Percentiles rank a stretch among this genome's conserved stretches.
Conservation (phyloP, 108 stramenopile genomes). For the Aurantiochytrium sp. region DNA sequence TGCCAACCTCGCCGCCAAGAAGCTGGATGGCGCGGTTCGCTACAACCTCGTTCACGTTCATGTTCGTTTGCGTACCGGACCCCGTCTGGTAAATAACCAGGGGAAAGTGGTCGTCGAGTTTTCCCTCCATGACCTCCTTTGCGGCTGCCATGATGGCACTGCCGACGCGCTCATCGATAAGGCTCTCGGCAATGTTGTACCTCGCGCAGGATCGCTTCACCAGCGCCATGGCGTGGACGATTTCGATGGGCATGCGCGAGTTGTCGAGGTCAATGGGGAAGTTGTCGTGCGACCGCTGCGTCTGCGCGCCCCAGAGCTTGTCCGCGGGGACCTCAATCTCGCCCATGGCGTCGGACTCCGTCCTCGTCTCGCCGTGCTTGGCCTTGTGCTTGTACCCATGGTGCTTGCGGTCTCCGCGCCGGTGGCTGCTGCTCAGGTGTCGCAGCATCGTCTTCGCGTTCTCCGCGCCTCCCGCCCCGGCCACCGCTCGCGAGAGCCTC, state of each 20-base stretch:
- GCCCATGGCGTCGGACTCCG: constrained; percentile 44
- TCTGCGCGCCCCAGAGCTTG: constrained; percentile 67
- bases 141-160: constrained; percentile 75
- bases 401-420: not conserved
- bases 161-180: constrained; percentile 54
- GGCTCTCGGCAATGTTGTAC: constrained; percentile 66
- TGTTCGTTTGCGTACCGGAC: constrained; percentile 93
- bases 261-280: constrained; percentile 88
- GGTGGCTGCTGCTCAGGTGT: not conserved
- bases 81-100: constrained; percentile 93
- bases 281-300: constrained; percentile 84
- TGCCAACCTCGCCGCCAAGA: constrained; percentile 75
- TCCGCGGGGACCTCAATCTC: constrained; percentile 42
- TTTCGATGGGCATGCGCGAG: constrained; percentile 81
- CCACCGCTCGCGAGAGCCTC: too few species aligned
- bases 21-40: constrained; percentile 91
- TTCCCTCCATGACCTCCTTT: constrained; percentile 77
- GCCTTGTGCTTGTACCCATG: not conserved
- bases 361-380: not conserved
- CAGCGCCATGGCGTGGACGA: constrained; percentile 78
- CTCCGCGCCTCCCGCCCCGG: too few species aligned
- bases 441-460: not conserved
- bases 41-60: constrained; percentile 98
- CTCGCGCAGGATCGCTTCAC: constrained; percentile 84
- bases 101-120: constrained; percentile 89